phyloP scores from a whole-genome alignment of 208 protist genomes.

The Trypanosoma cruzi region DNA sequence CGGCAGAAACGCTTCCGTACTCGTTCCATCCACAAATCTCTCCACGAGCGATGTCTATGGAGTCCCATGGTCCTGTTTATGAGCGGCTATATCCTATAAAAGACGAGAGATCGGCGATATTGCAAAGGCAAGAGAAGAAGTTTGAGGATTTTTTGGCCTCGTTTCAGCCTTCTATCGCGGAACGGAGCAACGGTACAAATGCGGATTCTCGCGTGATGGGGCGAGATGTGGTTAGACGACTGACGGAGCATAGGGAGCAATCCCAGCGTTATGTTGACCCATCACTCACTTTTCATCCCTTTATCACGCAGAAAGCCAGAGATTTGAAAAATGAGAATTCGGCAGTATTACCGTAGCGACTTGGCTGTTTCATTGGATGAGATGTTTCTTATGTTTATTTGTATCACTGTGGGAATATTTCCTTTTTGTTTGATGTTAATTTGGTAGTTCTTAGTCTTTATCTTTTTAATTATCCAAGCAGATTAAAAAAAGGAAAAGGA shows the following conservation, averaged over 20 bases:
- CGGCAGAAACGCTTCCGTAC: background rate
- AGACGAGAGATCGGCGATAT: background rate
- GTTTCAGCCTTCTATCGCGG: constrained; percentile 10
- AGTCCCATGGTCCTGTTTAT: constrained; percentile 9
- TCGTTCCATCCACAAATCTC: constrained; percentile 29
- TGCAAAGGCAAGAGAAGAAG: background rate
- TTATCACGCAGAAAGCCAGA: constrained; percentile 8
- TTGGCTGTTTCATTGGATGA: background rate
- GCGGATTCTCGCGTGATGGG: background rate
- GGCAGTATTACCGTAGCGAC: background rate
- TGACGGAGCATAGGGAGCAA: constrained; percentile 1
- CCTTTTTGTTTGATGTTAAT: constrained; percentile 29
- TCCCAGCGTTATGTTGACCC: background rate
- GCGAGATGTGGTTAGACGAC: background rate
- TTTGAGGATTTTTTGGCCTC: background rate
- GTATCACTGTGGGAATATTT: background rate
- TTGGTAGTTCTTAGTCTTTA: constrained; percentile 5
- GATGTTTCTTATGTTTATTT: constrained; percentile 6
- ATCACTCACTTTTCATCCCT: constrained; percentile 10
- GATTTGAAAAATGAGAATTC: background rate
- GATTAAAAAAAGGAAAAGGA: too few species aligned
- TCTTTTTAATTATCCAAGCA: constrained; percentile 6
- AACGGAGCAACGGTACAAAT: background rate
- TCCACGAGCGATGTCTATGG: constrained; percentile 12
- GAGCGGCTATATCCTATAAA: constrained; percentile 24